Evolutionary conservation across 2,329 filamentous ascomycete species (phyloP).

Genomic region (Fusarium sp.): DNA sequence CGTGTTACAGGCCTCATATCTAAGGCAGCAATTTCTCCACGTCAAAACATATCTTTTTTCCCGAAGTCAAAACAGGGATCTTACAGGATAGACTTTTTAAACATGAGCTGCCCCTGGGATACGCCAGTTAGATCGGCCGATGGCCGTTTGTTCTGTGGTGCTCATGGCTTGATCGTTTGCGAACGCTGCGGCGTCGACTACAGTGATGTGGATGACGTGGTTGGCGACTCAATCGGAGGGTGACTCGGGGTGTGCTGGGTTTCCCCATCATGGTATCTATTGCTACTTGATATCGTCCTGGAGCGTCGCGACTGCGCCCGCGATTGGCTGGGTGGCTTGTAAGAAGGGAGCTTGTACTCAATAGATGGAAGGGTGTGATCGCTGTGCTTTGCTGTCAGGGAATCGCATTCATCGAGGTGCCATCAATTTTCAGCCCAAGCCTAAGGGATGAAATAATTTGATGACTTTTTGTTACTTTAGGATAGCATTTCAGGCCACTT

Average conservation of each 20-base stretch:
- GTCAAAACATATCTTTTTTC: rapidly evolving
- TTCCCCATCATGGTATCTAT: too few species aligned
- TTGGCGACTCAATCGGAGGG: neutral
- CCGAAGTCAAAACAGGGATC: neutral
- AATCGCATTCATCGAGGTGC: too few species aligned
- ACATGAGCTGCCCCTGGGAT: neutral
- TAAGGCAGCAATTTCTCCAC: neutral
- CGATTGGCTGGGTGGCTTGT: too few species aligned
- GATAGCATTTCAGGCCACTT: too few species aligned
- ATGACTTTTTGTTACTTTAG: too few species aligned
- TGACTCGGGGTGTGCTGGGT: too few species aligned
- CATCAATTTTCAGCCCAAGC: slow-evolving; percentile 24
- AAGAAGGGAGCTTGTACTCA: too few species aligned
- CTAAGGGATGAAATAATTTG: too few species aligned
- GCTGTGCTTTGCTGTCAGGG: too few species aligned
- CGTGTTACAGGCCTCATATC: neutral
- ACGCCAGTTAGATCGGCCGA: rapidly evolving
- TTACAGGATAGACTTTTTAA: neutral
- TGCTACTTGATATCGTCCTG: too few species aligned
- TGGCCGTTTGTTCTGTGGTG: neutral
- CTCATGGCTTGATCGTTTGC: neutral
- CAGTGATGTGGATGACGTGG: neutral
- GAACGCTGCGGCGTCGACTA: neutral
- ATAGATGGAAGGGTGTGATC: too few species aligned
- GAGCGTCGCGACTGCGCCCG: too few species aligned